Evolutionary conservation across 495 filamentous ascomycete genomes (phyloP).

Genomic region (Annulohypoxylon moriforme): DNA sequence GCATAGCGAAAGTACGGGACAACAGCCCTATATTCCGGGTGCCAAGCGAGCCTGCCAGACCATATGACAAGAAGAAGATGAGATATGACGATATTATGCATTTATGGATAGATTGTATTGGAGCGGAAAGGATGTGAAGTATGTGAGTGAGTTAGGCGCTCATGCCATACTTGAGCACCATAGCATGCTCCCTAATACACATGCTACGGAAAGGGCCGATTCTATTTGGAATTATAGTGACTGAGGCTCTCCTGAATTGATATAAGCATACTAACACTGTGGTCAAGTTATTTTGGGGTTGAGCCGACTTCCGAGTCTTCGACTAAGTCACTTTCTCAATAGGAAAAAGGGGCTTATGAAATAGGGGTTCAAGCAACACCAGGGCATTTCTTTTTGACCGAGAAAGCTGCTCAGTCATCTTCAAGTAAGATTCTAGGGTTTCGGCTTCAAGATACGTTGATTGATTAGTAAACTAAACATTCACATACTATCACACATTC

Average conservation of each 20-base stretch:
- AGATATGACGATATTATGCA: constrained; percentile 26
- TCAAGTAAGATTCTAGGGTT: too few species aligned
- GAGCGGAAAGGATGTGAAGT: not conserved
- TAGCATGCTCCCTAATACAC: not conserved
- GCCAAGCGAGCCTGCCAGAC: constrained; percentile 31
- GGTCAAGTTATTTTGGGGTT: not conserved
- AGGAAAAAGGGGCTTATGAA: too few species aligned
- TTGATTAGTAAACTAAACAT: too few species aligned
- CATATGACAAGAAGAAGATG: constrained; percentile 24
- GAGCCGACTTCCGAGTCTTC: not conserved
- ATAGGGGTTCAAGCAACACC: too few species aligned
- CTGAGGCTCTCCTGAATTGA: not conserved
- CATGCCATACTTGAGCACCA: not conserved
- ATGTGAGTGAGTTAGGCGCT: not conserved
- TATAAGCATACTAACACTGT: not conserved
- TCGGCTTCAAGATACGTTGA: too few species aligned
- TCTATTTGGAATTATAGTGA: constrained; percentile 35
- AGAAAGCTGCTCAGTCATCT: too few species aligned
- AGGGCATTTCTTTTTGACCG: too few species aligned
- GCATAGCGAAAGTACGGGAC: constrained; percentile 35
- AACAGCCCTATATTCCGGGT: constrained; percentile 32
- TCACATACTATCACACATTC: not conserved
- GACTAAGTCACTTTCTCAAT: not conserved
- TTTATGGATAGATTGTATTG: not conserved
- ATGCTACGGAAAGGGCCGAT: constrained; percentile 30